Evolutionary conservation across 345 rosid genomes (phyloP).

Genomic region (Clausena lansium): DNA sequence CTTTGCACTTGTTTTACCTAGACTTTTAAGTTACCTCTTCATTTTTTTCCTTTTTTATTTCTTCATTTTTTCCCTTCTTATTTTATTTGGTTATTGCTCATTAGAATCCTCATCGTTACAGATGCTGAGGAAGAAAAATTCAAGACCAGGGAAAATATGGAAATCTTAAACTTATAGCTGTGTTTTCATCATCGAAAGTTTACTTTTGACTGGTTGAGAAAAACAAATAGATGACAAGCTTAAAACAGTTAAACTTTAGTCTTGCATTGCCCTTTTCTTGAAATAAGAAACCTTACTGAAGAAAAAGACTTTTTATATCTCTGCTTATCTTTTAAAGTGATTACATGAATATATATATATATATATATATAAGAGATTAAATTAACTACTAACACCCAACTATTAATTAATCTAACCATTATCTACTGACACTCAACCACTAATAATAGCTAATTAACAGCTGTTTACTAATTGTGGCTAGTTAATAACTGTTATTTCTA

Average conservation of each 20-base stretch:
- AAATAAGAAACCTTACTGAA: background rate
- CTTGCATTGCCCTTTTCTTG: background rate
- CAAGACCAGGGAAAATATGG: background rate
- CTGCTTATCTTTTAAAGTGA: too few relatives aligned
- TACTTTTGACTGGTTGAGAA: background rate
- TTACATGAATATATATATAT: too few relatives aligned
- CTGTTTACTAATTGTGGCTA: too few relatives aligned
- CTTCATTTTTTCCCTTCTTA: background rate
- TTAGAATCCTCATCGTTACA: background rate
- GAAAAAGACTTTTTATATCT: too few relatives aligned
- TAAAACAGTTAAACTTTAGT: background rate
- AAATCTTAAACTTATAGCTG: background rate
- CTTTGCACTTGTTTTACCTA: background rate
- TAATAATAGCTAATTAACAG: too few relatives aligned
- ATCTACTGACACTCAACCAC: too few relatives aligned
- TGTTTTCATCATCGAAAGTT: background rate
- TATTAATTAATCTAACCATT: too few relatives aligned
- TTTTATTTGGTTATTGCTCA: too few relatives aligned
- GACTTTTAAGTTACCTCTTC: background rate
- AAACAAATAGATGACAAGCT: background rate
- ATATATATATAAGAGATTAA: too few relatives aligned
- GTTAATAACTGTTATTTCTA: too few relatives aligned
- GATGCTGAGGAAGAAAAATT: background rate
- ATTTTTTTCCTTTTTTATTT: too few relatives aligned
- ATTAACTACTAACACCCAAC: too few relatives aligned